Conservation (phyloP, 2,329 filamentous ascomycete genomes). For the Bipolaris cookei region DNA sequence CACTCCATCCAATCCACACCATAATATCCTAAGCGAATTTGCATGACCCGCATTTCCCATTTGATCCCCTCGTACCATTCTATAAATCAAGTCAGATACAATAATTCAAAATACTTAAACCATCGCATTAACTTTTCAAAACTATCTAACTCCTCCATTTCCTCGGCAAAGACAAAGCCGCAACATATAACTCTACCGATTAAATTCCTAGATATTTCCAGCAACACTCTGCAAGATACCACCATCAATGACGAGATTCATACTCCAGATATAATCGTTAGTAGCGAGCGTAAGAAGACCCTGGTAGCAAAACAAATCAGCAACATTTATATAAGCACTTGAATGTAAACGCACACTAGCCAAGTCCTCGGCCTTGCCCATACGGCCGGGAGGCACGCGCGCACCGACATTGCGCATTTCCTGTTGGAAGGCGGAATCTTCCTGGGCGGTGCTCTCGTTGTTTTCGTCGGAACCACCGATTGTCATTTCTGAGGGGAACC, state of each 20-base stretch:
- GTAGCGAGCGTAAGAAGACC: background rate
- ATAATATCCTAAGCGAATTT: no score
- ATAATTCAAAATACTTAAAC: no score
- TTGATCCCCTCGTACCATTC: no score
- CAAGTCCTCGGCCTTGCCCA: background rate
- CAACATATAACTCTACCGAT: no score
- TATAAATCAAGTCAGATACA: no score
- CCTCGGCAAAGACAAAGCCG: no score
- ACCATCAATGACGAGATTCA: background rate
- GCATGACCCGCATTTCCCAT: no score
- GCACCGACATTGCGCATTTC: background rate
- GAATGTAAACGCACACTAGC: background rate
- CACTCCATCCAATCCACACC: no score
- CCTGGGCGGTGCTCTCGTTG: background rate
- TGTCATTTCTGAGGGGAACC: constrained; percentile 1
- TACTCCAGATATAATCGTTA: background rate
- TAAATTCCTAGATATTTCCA: background rate
- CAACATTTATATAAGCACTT: background rate
- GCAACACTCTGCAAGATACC: background rate
- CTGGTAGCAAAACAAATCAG: background rate
- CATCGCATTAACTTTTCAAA: no score
- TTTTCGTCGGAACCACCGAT: background rate
- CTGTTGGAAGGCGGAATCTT: background rate
- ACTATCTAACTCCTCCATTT: no score
- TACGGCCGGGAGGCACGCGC: background rate